Base-by-base conservation (phyloP, 1,139 yeast genomes). In the Magnusiomyces paraingens region DNA sequence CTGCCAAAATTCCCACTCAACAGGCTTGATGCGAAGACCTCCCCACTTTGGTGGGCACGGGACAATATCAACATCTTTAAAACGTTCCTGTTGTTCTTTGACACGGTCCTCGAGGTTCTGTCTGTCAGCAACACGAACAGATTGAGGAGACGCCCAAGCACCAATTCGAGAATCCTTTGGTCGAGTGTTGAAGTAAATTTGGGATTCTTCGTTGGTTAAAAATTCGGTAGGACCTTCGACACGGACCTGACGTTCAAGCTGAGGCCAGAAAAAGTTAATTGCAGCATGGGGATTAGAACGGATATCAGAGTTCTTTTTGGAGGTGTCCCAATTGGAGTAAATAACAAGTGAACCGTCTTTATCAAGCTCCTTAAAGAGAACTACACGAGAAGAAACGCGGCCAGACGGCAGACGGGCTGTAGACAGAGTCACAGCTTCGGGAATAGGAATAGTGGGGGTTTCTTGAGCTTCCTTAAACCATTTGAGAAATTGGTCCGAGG, bases 1-100 rank as follows among this genome's bases (percentile, higher is more conserved):
- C 72, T 93, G 98, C 97, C 98, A 93, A 66, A 93, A 93, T 71
- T 93, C 99, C 62, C 93, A 80, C 66, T 89, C 96, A 53, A 87
- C 73, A 1, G 99, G 99, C 47, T 85, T 82, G 35, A 93, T 78
- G 64, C 96, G 77, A 53, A 93, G 70, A 1, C 99, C 99, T 51
- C 99, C 99, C 99, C 99, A 93, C 67, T 76, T 83, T 36, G 87
- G 90, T 18, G 99, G 99, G 62, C 96, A 86, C 32, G 95, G 94
- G 52, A 93, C 82, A 36, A 80, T 81, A 15, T 82, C 83, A 42
- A 73, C 71, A 50, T 77, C 83, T 58, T 81, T 78, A 62, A 87
- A 90, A 66, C 82, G 77, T 50, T 77, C 72, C 55, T 78, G 82
- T 77, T 50, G 58, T 40, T 73, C 66, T n/a, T 72, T 66, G 49